Conservation (phyloP, 176 grass and related monocot species). For the Eleusine coracana region DNA sequence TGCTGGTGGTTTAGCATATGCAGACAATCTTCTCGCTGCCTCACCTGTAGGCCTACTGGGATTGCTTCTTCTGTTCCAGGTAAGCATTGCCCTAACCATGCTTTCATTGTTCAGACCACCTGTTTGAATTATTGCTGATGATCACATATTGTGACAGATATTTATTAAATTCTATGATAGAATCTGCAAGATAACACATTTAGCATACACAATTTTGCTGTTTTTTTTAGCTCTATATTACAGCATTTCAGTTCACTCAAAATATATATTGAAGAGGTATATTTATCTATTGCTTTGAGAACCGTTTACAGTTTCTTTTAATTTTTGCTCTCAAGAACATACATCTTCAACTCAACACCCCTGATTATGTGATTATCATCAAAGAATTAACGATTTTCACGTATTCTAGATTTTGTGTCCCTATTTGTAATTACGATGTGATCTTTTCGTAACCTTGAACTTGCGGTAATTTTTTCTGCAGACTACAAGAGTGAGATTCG, state of each 20-base stretch:
- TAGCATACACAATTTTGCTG: not conserved
- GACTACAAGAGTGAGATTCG: constrained; percentile 90
- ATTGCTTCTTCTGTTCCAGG: constrained; percentile 83
- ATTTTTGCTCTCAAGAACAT: not conserved
- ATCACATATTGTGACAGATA: not conserved
- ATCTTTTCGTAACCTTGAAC: constrained; percentile 7
- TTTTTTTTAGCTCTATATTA: not conserved
- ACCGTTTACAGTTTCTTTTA: not conserved
- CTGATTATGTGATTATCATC: constrained; percentile 3
- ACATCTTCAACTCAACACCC: not conserved
- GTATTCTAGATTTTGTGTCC: not conserved
- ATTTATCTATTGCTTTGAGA: not conserved
- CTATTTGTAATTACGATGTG: not conserved
- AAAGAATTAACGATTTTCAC: not conserved
- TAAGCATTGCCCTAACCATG: constrained; percentile 20
- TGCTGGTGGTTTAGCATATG: constrained; percentile 73
- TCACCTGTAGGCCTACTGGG: constrained; percentile 81
- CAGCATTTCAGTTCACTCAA: constrained; percentile 24
- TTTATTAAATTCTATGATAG: not conserved
- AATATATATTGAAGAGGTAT: not conserved
- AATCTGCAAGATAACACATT: constrained; percentile 3
- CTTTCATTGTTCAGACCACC: constrained; percentile 1
- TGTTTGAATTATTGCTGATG: constrained; percentile 12
- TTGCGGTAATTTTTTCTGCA: constrained; percentile 44
- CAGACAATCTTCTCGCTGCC: constrained; percentile 82